Conservation (phyloP, 768 basidiomycete species). For the Termitomyces sp. region DNA sequence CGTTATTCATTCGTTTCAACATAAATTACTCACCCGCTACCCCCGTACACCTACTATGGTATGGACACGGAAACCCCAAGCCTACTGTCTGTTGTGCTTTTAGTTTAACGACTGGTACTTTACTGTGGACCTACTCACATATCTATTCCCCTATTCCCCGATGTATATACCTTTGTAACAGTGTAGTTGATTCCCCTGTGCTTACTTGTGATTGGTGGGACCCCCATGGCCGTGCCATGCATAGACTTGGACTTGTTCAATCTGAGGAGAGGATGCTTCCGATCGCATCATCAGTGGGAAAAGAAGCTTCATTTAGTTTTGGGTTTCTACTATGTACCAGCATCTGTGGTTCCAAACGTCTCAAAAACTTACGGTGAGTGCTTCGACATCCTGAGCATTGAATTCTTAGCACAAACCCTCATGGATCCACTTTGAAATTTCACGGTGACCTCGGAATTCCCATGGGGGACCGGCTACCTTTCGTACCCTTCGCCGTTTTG, state of each 20-base stretch:
- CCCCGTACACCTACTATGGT: background rate
- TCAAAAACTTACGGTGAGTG: background rate
- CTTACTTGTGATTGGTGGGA: background rate
- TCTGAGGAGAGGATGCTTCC: background rate
- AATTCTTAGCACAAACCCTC: background rate
- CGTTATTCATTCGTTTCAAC: background rate
- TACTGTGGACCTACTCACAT: background rate
- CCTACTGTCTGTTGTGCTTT: slow-evolving; percentile 4
- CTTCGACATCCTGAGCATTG: background rate
- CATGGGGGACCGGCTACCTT: background rate
- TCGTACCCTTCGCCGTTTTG: background rate
- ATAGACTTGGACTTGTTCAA: background rate
- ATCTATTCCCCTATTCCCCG: background rate
- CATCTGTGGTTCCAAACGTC: background rate
- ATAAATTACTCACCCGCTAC: background rate
- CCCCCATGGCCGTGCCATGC: background rate
- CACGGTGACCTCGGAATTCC: background rate
- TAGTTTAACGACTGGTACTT: background rate
- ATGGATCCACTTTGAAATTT: background rate
- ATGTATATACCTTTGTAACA: slow-evolving; percentile 9
- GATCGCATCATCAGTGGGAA: background rate
- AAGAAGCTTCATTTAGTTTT: background rate
- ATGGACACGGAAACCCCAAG: background rate
- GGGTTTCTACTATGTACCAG: background rate
- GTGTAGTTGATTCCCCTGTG: slow-evolving; percentile 3